Conservation (phyloP, 2,329 filamentous ascomycete species). For the Fusarium tjaetaba region DNA sequence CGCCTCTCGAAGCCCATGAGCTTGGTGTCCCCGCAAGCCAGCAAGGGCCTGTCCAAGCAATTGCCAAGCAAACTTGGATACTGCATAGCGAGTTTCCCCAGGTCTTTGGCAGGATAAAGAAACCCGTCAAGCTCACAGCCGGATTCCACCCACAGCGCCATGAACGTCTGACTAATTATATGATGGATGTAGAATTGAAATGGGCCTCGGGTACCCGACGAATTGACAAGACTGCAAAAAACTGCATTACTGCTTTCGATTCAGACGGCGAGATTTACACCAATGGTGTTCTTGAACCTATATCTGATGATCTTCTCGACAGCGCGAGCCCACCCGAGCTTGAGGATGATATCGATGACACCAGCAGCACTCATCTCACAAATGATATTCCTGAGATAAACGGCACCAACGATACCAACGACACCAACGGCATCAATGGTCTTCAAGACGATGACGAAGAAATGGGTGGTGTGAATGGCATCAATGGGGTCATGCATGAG, state of each 20-base stretch:
- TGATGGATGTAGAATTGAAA: slow-evolving; percentile 60
- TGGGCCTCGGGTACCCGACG: slow-evolving; percentile 56
- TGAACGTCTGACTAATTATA: slow-evolving; percentile 53
- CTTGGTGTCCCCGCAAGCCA: slow-evolving; percentile 42
- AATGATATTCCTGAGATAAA: slow-evolving; percentile 18
- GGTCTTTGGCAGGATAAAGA: slow-evolving; percentile 55
- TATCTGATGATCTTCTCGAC: slow-evolving; percentile 27
- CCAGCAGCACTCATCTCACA: slow-evolving; percentile 12
- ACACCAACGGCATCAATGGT: slow-evolving; percentile 8
- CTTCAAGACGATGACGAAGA: slow-evolving; percentile 4
- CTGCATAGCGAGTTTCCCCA: slow-evolving; percentile 55
- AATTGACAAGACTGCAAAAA: slow-evolving; percentile 54
- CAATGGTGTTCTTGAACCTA: slow-evolving; percentile 37
- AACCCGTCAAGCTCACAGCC: slow-evolving; percentile 45
- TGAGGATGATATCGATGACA: slow-evolving; percentile 21
- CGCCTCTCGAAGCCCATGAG: slow-evolving; percentile 56
- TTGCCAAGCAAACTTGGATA: slow-evolving; percentile 48
- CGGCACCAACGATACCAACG: background rate
- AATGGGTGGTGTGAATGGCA: slow-evolving; percentile 11
- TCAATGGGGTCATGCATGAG: slow-evolving; percentile 21
- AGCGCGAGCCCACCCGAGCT: slow-evolving; percentile 21
- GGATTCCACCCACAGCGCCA: slow-evolving; percentile 39
- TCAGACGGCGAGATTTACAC: slow-evolving; percentile 44
- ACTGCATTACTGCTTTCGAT: slow-evolving; percentile 56
- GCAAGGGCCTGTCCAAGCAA: slow-evolving; percentile 29